Evolutionary conservation across 768 basidiomycete species (phyloP).

Genomic region (Porphyrellus cyaneotinctus): DNA sequence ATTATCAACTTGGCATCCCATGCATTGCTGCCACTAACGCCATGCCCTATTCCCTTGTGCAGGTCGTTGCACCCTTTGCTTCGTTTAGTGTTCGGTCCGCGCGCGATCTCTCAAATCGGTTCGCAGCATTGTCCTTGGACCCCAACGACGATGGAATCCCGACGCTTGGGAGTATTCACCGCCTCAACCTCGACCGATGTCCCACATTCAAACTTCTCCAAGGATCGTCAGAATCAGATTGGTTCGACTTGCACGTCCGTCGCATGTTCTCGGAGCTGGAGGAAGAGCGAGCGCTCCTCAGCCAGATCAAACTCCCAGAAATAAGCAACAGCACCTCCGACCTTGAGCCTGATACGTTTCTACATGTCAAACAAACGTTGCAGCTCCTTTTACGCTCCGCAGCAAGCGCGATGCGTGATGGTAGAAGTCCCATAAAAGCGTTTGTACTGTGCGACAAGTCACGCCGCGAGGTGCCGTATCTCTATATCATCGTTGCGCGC

Average conservation of each 20-base stretch:
- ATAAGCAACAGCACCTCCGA: too few species aligned
- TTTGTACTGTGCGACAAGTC: slow-evolving; percentile 19
- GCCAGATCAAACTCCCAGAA: too few species aligned
- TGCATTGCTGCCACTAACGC: not conserved
- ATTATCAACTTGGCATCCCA: not conserved
- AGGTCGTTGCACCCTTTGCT: slow-evolving; percentile 20
- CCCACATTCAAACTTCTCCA: slow-evolving; percentile 28
- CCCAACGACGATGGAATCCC: slow-evolving; percentile 4
- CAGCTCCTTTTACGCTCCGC: slow-evolving; percentile 22
- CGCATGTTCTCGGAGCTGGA: slow-evolving; percentile 26
- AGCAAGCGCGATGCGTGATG: slow-evolving; percentile 1
- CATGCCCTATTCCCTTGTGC: not conserved
- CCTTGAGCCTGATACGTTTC: slow-evolving; percentile 18
- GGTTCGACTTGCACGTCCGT: slow-evolving; percentile 28
- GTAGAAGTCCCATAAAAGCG: slow-evolving; percentile 5
- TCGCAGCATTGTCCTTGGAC: slow-evolving; percentile 22
- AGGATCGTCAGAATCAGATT: slow-evolving; percentile 11
- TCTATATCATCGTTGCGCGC: slow-evolving; percentile 43
- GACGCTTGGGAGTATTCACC: slow-evolving; percentile 37
- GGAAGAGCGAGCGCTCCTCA: not conserved
- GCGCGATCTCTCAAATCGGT: slow-evolving; percentile 19
- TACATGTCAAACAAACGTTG: slow-evolving; percentile 32
- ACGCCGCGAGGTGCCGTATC: slow-evolving; percentile 19
- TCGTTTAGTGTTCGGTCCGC: slow-evolving; percentile 19
- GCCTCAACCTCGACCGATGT: slow-evolving; percentile 33